Evolutionary conservation across 352 stramenopile genomes (phyloP).

Genomic region (Phytophthora hibernalis): DNA sequence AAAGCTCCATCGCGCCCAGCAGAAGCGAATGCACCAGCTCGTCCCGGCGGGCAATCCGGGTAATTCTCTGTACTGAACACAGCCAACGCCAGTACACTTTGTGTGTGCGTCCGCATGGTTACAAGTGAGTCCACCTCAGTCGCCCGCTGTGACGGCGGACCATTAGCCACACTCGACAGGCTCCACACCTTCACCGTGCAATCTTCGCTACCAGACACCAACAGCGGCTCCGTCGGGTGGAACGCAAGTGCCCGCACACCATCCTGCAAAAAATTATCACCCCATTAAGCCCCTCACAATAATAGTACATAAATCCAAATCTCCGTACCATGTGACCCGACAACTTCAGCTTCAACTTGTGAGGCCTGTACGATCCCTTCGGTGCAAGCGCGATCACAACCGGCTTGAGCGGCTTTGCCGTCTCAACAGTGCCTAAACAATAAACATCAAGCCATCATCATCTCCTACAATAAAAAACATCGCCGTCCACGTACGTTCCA

Average conservation of each 20-base stretch:
- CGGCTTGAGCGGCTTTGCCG: conserved; percentile 49
- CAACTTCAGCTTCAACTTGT: conserved; percentile 90
- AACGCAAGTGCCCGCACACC: conserved; percentile 79
- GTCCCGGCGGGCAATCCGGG: conserved; percentile 53
- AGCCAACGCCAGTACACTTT: conserved; percentile 78
- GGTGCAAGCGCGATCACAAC: conserved; percentile 53
- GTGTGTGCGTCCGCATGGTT: conserved; percentile 74
- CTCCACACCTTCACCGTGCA: conserved; percentile 90
- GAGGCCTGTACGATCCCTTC: conserved; percentile 71
- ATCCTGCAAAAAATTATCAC: conserved; percentile 50
- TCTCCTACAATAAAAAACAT: not conserved
- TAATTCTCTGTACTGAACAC: conserved; percentile 84
- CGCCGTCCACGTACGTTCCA: conserved; percentile 38
- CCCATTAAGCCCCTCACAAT: not conserved
- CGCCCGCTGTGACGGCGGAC: conserved; percentile 71
- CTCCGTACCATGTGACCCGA: conserved; percentile 78
- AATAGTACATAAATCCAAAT: not conserved
- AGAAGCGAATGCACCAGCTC: conserved; percentile 69
- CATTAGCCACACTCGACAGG: conserved; percentile 60
- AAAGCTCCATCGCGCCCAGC: conserved; percentile 82
- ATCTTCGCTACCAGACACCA: conserved; percentile 88
- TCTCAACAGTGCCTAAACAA: conserved; percentile 41
- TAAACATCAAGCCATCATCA: conserved; percentile 9
- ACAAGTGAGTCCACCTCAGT: conserved; percentile 82
- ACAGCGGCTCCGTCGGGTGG: conserved; percentile 80